Evolutionary conservation across 345 rosid genomes (phyloP), one percentile per base, ranked within the genome.

Genomic region (Pseudoturritis turrita): DNA sequence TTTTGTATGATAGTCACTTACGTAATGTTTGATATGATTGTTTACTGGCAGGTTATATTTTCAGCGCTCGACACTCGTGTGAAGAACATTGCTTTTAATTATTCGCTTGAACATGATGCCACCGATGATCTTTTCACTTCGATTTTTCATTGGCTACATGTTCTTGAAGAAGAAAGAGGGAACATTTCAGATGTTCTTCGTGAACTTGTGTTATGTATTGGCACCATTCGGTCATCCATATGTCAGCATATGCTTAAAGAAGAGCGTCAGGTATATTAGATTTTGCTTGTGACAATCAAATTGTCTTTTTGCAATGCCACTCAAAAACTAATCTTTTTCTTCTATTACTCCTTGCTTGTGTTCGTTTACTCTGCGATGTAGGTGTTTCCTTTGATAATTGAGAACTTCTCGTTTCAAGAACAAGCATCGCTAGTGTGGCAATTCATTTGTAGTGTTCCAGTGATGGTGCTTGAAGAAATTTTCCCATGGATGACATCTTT

Each of bases 241-340:
- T 80, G 85, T 58, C 79, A 87, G 23, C 96, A 91, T 78, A 83
- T 83, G 93, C 79, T 65, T 54, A 91, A 89, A 85, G 97, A 91
- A 84, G 97, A 91, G 68, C 73, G 87, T 43, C 96, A 89, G 92
- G 97, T 86, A 70, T 26, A 52, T 8, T 26, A 14, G 18, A n/a
- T 26, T 41, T 70, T 21, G 46, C 45, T 69, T 57, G 36, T 43
- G 37, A 43, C 21, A 41, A 8, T 43, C 22, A 23, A 3, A 61
- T 5, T 8, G n/a, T 3, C 26, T 18, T 35, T 51, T 65, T 58
- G 45, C 10, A 58, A 33, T 13, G 10, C 6, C 31, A 47, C 4
- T 33, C 33, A 8, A 22, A 50, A 35, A 64, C 18, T 62, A n/a
- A n/a, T n/a, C n/a, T n/a, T n/a, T n/a, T n/a, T n/a, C n/a, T n/a